A percentile compares a stretch with the other conserved stretches of the same genome.
phyloP scores from a whole-genome alignment of 1,284 basidiomycete genomes.

The Ganoderma meredithae region DNA sequence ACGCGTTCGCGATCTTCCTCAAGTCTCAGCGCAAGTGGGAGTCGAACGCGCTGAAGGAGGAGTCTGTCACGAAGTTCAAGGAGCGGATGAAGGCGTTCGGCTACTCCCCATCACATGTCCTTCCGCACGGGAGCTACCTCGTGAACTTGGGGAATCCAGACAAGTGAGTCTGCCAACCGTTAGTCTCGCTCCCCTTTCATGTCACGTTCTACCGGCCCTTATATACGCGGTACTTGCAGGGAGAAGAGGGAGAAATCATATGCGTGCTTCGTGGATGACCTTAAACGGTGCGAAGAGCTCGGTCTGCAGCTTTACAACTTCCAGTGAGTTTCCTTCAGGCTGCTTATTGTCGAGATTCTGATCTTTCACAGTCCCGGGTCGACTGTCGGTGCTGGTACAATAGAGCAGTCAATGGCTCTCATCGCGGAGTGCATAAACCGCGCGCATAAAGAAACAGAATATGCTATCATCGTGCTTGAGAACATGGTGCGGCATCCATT shows the following conservation, averaged over 20 bases:
- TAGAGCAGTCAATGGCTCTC: conserved; percentile 66
- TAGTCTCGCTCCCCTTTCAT: neutral
- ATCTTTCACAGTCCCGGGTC: conserved; percentile 72
- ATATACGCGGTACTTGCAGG: conserved; percentile 45
- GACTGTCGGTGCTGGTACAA: conserved; percentile 72
- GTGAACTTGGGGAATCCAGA: conserved; percentile 89
- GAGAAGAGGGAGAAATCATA: conserved; percentile 82
- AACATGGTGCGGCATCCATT: conserved; percentile 69
- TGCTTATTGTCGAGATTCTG: neutral
- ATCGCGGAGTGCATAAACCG: conserved; percentile 82
- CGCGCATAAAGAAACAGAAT: conserved; percentile 73
- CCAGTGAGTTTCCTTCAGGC: conserved; percentile 61
- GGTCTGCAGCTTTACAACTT: conserved; percentile 85
- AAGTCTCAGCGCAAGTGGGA: conserved; percentile 87
- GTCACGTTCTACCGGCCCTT: neutral
- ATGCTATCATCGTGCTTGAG: conserved; percentile 78
- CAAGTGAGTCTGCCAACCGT: conserved; percentile 49
- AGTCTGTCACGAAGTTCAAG: conserved; percentile 63
- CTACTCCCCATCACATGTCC: conserved; percentile 64
- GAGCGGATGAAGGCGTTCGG: conserved; percentile 61
- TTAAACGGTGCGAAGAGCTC: conserved; percentile 82
- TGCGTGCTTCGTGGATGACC: conserved; percentile 84
- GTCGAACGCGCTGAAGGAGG: conserved; percentile 62
- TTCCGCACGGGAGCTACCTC: conserved; percentile 88
- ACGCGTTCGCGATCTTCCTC: conserved; percentile 84